A percentile compares a stretch with the other conserved stretches of the same genome.
These are phyloP conservation scores for Tetratostichococcus sp. DNA, from an alignment of 139 green algal genomes.

Conservation along the genomic window DNA sequence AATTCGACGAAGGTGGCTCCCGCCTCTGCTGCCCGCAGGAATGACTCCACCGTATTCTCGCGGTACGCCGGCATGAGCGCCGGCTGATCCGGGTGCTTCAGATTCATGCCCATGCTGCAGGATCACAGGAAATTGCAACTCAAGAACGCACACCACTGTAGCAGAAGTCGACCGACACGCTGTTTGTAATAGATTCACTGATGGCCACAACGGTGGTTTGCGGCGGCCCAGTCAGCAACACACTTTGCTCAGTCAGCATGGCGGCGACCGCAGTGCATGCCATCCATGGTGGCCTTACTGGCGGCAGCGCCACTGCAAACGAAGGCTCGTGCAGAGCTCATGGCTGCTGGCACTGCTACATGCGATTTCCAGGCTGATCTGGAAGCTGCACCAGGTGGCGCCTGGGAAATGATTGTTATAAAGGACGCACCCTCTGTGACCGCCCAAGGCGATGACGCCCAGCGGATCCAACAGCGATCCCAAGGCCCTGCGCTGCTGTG, in stretches of 20 bases:
- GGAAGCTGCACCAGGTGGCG: not conserved
- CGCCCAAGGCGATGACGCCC: not conserved
- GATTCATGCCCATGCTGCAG: constrained; percentile 60
- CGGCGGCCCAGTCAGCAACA: too few relatives aligned
- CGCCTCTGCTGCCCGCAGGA: constrained; percentile 46
- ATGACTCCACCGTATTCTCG: constrained; percentile 79
- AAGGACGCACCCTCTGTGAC: not conserved
- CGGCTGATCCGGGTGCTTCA: constrained; percentile 17
- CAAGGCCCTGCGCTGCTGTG: not conserved
- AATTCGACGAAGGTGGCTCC: constrained; percentile 84
- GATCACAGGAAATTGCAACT: not conserved
- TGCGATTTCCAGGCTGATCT: too few relatives aligned
- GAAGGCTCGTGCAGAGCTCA: too few relatives aligned
- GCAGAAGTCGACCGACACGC: too few relatives aligned
- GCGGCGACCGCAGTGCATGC: too few relatives aligned
- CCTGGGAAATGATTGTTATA: not conserved
- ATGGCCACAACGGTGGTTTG: too few relatives aligned
- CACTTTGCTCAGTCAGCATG: too few relatives aligned
- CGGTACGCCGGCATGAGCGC: constrained; percentile 33
- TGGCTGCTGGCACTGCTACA: too few relatives aligned
- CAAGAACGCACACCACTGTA: too few relatives aligned
- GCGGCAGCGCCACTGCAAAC: too few relatives aligned
- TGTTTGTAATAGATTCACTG: too few relatives aligned
- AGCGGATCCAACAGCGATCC: not conserved
- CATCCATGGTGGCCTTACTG: too few relatives aligned